Evolutionary conservation across 495 filamentous ascomycete species (phyloP), one percentile per base, ranked within the genome.

Genomic region (Tuber calosporum): DNA sequence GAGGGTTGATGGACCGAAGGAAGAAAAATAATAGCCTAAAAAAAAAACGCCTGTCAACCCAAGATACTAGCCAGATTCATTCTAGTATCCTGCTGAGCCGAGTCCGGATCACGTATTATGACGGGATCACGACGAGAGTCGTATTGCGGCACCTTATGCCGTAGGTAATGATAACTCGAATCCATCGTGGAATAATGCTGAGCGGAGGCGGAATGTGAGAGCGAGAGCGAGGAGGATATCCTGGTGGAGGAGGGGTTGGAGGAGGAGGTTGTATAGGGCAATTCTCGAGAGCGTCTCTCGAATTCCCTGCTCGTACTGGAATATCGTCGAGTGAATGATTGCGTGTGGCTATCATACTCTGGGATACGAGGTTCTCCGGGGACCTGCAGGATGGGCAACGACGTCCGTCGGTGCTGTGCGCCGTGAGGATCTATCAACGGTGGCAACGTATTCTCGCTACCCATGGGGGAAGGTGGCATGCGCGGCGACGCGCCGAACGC

Each of bases 401-500:
- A 80, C 69, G 74, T 74, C n/a, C 77, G 78, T 30, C 79, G 67
- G 19, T 19, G 30, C n/a, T 43, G 41, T 40, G 74, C 72, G 15
- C 78, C 70, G 38, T 73, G 73, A 13, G 74, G 67, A 66, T 73
- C 72, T 37, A 80, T 80, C 53, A 84, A 68, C 4, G 83, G 82
- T 37, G 83, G 83, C 2, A 84, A 78, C 17, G 74, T 67, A 66
- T 79, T 77, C 37, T 73, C 71, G 43, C 69, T 62, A 13, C 75
- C 70, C 41, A 75, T 68, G 9, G 82, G 83, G 15, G 82, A 82
- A 9, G 81, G 73, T 48, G 79, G 77, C 9, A 85, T 68, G 67
- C 84, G 76, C 74, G 88, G 86, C 22, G 86, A 88, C 34, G 86
- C 83, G 34, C 88, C 89, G 77, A 86, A 88, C n/a, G 86, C 84